These are phyloP conservation scores for Clonostachys rosea DNA, from an alignment of 2,329 filamentous ascomycete species.

Conservation along the genomic window DNA sequence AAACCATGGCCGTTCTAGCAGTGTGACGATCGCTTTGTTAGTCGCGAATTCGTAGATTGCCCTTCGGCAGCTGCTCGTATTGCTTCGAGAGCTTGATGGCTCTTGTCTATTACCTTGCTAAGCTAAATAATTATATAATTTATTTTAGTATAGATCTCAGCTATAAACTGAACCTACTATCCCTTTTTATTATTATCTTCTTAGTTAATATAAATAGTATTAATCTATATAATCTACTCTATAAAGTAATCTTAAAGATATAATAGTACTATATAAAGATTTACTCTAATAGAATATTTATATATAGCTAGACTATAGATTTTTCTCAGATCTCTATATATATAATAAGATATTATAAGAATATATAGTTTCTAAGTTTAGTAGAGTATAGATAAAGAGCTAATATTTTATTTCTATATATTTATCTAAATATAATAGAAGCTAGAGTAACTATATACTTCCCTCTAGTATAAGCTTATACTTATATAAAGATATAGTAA, in stretches of 20 bases:
- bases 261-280: not conserved
- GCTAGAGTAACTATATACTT: too few relatives aligned
- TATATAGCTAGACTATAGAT: conserved; percentile 1
- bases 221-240: not conserved
- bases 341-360: conserved; percentile 2
- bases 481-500: too few relatives aligned
- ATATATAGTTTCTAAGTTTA: not conserved
- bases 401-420: not conserved
- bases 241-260: not conserved
- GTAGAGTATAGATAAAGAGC: not conserved
- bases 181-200: conserved; percentile 1
- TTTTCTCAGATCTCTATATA: conserved; percentile 1
- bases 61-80: not conserved
- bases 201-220: conserved; percentile 1
- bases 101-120: conserved; percentile 1
- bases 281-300: not conserved
- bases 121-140: conserved; percentile 1
- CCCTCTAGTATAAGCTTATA: too few relatives aligned
- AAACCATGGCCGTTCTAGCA: conserved; percentile 3
- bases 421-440: not conserved
- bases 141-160: not conserved
- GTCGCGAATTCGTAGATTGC: not conserved
- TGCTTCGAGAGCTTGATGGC: not conserved
- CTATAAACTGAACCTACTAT: conserved; percentile 1
- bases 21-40: not conserved